Percentiles rank a stretch among this genome's conserved stretches.
Conservation (phyloP, 768 basidiomycete genomes). For the Suillus spraguei region DNA sequence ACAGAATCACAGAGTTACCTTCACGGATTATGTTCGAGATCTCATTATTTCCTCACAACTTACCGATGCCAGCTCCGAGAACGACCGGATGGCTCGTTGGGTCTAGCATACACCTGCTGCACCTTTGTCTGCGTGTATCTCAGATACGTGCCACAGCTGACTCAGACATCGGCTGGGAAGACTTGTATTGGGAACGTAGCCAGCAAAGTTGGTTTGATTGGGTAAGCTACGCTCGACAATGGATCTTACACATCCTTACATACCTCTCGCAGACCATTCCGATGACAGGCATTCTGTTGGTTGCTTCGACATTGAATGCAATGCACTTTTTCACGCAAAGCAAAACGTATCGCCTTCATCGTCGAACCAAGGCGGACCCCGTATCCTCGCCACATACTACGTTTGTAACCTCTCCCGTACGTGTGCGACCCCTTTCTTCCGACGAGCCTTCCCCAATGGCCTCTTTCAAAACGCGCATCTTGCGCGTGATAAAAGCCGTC, state of each 20-base stretch:
- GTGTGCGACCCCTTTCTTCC: slow-evolving; percentile 13
- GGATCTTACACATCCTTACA: slow-evolving; percentile 12
- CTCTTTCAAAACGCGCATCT: slow-evolving; percentile 45
- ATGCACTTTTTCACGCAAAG: slow-evolving; percentile 73
- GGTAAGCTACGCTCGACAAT: slow-evolving; percentile 46
- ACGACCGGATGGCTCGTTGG: slow-evolving; percentile 70
- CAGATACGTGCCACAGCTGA: slow-evolving; percentile 59
- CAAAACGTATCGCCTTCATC: slow-evolving; percentile 67
- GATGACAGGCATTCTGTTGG: slow-evolving; percentile 56
- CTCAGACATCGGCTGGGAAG: slow-evolving; percentile 78
- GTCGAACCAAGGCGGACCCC: slow-evolving; percentile 52
- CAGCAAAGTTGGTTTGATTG: slow-evolving; percentile 77
- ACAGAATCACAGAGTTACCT: slow-evolving; percentile 65
- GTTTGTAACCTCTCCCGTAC: slow-evolving; percentile 55
- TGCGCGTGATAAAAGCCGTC: slow-evolving; percentile 34
- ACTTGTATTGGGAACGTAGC: slow-evolving; percentile 69
- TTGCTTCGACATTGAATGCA: slow-evolving; percentile 56
- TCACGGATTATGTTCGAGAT: slow-evolving; percentile 77
- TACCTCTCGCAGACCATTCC: slow-evolving; percentile 58
- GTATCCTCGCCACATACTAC: slow-evolving; percentile 71
- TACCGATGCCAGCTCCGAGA: slow-evolving; percentile 69
- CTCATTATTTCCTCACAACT: slow-evolving; percentile 80
- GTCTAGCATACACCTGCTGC: slow-evolving; percentile 63
- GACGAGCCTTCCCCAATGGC: slow-evolving; percentile 45
- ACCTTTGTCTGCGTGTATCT: slow-evolving; percentile 65